phyloP scores from a whole-genome alignment of 78 protist genomes.

The Diacronema lutheri region DNA sequence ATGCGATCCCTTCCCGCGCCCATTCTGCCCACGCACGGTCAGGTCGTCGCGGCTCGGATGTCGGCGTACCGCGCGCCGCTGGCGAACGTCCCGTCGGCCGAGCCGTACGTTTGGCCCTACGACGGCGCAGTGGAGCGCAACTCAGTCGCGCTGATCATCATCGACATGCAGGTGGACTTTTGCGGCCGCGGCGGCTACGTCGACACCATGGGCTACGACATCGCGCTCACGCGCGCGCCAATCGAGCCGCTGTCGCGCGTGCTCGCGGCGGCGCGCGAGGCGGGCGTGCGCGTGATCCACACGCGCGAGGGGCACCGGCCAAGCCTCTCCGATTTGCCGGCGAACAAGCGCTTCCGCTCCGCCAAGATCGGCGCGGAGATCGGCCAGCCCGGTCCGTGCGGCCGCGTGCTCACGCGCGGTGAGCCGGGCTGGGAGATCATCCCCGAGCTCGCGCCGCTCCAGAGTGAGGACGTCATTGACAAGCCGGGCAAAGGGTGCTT shows the following conservation, averaged over 20 bases:
- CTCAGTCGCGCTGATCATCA: not conserved
- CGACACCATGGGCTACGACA: not conserved
- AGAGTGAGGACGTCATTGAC: not conserved
- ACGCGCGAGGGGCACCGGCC: constrained; percentile 10
- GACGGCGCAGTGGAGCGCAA: not conserved
- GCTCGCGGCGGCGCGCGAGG: not conserved
- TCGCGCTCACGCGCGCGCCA: not conserved
- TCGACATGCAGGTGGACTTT: constrained; percentile 13
- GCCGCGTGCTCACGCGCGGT: not conserved
- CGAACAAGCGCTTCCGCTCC: not conserved
- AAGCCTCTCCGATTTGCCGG: not conserved
- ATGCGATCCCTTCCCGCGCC: no score
- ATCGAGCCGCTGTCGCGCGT: not conserved
- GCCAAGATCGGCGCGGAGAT: not conserved
- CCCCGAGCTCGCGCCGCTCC: not conserved
- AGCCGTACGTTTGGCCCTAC: not conserved
- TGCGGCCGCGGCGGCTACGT: constrained; percentile 1
- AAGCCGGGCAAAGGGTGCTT: constrained; percentile 4
- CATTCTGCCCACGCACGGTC: no score
- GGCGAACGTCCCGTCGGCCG: not conserved
- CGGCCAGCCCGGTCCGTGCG: not conserved
- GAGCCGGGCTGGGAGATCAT: constrained; percentile 7
- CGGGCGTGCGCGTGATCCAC: not conserved
- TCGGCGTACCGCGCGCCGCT: no score
- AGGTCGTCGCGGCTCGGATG: no score